Evolutionary conservation across 2,329 filamentous ascomycete species (phyloP), one percentile per base, ranked within the genome.

Genomic region (Hansfordia pulvinata): DNA sequence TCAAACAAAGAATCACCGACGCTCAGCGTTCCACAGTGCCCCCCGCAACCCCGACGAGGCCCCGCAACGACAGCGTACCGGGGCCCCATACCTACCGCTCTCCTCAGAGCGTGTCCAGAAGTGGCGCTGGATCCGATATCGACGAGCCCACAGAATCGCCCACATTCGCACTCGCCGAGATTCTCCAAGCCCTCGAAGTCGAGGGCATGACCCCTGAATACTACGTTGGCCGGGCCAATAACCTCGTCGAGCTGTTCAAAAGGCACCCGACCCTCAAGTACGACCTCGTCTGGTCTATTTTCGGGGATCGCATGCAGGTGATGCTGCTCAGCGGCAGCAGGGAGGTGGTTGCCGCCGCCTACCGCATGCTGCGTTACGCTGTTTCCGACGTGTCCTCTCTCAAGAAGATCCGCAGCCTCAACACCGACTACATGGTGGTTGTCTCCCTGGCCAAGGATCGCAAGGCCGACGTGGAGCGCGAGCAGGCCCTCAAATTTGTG

Each of bases 401-500:
- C 14, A 80, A 82, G 47, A 93, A 77, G 26, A 93, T 98, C 34
- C 74, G 88, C 30, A 68, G 69, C 10, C 60, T 96, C 12, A 86
- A 94, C 39, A 96, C 85, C 1, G 92, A 98, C 49, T 88, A 84
- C 41, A 62, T 96, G 12, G 86, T 94, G 16, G 84, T 93, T 20
- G 64, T 88, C 33, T 96, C 90, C 1, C 60, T 98, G 18, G 84
- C 92, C 37, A 96, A 96, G 48, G 90, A 96, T 49, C 79, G 81
- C 44, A 96, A 94, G 51, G 83, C 88, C n/a, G 86, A 88, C 40
- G 82, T 98, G 11, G 90, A 98, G 56, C 72, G 92, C 28, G 90
- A 98, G 51, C 90, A 98, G 53, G 90, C 90, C 9, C 61, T 98
- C 42, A 98, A 98, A 49, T 94, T 98, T 48, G 77, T 96, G 15